phyloP scores from a whole-genome alignment of 345 rosid genomes.

The Aquilaria malaccensis region DNA sequence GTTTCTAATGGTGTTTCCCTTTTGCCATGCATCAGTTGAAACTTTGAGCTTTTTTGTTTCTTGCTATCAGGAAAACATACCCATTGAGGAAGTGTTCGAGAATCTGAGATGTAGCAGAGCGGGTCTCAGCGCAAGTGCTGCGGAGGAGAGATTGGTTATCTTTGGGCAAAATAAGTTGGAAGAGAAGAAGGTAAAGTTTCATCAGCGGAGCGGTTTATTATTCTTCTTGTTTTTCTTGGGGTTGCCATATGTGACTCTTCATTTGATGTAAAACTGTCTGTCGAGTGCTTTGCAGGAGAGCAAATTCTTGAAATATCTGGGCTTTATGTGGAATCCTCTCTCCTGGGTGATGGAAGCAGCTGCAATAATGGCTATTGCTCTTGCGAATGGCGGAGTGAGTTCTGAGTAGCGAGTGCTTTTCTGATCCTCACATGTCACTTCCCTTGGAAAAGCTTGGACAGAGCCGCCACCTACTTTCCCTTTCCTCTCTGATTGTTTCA shows the following conservation, averaged over 20 bases:
- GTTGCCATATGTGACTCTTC: slow-evolving; percentile 7
- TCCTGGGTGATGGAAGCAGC: slow-evolving; percentile 99
- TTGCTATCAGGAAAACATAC: slow-evolving; percentile 77
- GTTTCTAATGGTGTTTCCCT: slow-evolving; percentile 5
- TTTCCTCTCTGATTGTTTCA: neutral
- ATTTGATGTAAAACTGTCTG: slow-evolving; percentile 8
- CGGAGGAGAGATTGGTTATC: slow-evolving; percentile 82
- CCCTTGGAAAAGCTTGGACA: neutral
- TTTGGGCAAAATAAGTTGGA: slow-evolving; percentile 98
- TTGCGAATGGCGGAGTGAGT: slow-evolving; percentile 98
- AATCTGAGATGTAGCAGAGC: slow-evolving; percentile 91
- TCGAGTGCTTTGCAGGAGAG: slow-evolving; percentile 55
- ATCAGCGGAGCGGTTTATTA: neutral
- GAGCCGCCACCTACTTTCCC: neutral
- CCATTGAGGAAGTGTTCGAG: slow-evolving; percentile 94
- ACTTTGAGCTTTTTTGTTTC: slow-evolving; percentile 11
- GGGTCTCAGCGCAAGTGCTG: slow-evolving; percentile 76
- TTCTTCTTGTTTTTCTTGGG: neutral
- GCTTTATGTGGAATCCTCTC: slow-evolving; percentile 99
- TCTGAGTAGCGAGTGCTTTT: neutral
- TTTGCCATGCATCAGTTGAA: neutral
- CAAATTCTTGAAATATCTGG: slow-evolving; percentile 78
- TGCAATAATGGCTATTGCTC: slow-evolving; percentile 98
- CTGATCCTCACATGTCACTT: neutral
- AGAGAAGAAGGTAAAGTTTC: slow-evolving; percentile 57